Percentiles rank a stretch among this genome's conserved stretches.
Conservation (phyloP, 495 filamentous ascomycete genomes). For the Aspergillus nidulans region DNA sequence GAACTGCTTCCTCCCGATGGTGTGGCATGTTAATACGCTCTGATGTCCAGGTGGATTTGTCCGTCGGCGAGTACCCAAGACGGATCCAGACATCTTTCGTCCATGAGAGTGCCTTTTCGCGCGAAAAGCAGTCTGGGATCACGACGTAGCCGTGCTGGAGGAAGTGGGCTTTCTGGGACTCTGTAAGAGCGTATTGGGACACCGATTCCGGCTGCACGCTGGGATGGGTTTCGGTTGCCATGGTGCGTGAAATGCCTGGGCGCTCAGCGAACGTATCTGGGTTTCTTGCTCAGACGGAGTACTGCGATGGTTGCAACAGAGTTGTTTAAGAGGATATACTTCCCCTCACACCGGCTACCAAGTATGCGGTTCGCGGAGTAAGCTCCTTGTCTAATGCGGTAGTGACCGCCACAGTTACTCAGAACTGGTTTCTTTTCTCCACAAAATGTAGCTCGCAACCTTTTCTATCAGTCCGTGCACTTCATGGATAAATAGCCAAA, state of each 20-base stretch:
- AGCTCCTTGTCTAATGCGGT: neutral
- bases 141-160: conserved; percentile 63
- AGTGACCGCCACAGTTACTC: no score
- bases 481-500: no score
- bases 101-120: conserved; percentile 53
- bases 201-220: neutral
- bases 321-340: no score
- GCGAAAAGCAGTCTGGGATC: conserved; percentile 56
- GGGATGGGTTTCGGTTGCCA: neutral
- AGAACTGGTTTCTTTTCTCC: no score
- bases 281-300: no score
- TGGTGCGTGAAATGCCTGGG: no score
- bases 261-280: no score
- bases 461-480: no score
- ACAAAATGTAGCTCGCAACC: no score
- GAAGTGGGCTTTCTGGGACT: conserved; percentile 62
- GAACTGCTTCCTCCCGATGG: conserved; percentile 49
- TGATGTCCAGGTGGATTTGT: conserved; percentile 62
- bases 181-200: conserved; percentile 38
- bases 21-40: conserved; percentile 64
- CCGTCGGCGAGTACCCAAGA: conserved; percentile 60
- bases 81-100: conserved; percentile 61
- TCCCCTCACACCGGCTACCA: no score
- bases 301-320: no score
- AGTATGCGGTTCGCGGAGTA: no score